Evolutionary conservation across 1,284 basidiomycete species (phyloP), one percentile per base, ranked within the genome.

Genomic region (Ceratobasidium sp.): DNA sequence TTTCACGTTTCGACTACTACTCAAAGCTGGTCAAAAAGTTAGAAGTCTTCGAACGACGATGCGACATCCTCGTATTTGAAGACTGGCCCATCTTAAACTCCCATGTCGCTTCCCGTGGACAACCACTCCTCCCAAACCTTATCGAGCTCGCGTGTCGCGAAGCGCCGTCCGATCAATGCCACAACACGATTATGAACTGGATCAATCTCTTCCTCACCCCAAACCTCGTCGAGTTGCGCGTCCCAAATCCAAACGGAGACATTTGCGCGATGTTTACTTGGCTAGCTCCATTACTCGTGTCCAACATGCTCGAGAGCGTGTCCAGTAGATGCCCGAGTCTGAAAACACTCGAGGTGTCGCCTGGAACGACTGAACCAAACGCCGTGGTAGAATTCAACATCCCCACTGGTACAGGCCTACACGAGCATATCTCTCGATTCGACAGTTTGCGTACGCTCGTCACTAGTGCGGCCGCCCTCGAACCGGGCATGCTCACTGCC

Each of bases 241-340:
- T 69, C 16, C 66, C 66, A 13, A 69, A 69, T 41, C 66, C 66
- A 16, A 69, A 69, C 30, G 66, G 66, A 18, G 66, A 69, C 32
- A 69, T 69, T 23, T 69, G 66, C 41, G 66, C 66, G 14, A 69
- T 69, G 66, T 69, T 69, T 16, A 69, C 66, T 5, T 69, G 66
- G 66, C 54, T 69, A 18, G 66, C 66, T 5, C 66, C 66, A 16
- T 44, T 54, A 26, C 66, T 69, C 21, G 66, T 69, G 11, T 69
- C 66, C 16, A 69, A 57, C 30, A 69, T 69, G 66, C 52, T 69
- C 14, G 18, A 57, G 13, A 69, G 52, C 18, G 66, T 69, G 11
- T 69, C 35, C 23, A 35, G 32, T 41, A 69, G 57, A 44, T 69
- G 66, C 28, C 66, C 66, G 14, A 69, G 66, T 43, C 52, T 69